Percentiles rank a stretch among this genome's conserved stretches.
Conservation (phyloP, 2,329 filamentous ascomycete species). For the Colletotrichum coccodes region DNA sequence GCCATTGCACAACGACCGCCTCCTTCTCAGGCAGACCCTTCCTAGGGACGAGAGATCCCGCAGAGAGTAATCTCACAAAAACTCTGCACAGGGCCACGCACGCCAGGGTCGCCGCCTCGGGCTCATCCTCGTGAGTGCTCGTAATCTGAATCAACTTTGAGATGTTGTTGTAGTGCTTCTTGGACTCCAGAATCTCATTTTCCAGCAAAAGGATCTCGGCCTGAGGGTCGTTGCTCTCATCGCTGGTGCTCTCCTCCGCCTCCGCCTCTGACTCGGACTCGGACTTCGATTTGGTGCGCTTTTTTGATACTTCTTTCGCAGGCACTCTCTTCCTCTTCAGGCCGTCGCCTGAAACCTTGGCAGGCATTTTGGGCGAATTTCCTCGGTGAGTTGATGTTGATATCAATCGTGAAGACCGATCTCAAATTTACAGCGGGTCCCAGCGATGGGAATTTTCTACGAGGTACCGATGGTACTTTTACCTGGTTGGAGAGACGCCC, state of each 20-base stretch:
- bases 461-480: background rate
- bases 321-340: constrained; percentile 64
- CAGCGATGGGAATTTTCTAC: constrained; percentile 20
- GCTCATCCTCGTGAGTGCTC: constrained; percentile 58
- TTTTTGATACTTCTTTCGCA: constrained; percentile 54
- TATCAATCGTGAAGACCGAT: constrained; percentile 13
- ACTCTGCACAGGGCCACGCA: constrained; percentile 86
- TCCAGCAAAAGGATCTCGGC: constrained; percentile 80
- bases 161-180: constrained; percentile 93
- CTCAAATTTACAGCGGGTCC: constrained; percentile 28
- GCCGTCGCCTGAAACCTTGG: constrained; percentile 40
- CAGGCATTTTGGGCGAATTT: constrained; percentile 40
- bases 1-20: constrained; percentile 78
- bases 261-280: constrained; percentile 47
- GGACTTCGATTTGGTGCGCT: constrained; percentile 61
- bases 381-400: background rate
- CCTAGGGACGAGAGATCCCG: constrained; percentile 74
- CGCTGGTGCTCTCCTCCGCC: constrained; percentile 41
- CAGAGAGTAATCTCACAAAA: constrained; percentile 83
- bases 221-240: constrained; percentile 64
- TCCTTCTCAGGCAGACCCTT: constrained; percentile 78
- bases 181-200: constrained; percentile 83
- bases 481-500: background rate
- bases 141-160: constrained; percentile 70
- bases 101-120: constrained; percentile 72